Evolutionary conservation across 805 yeast genomes (phyloP), one percentile per base, ranked within the genome.

Genomic region (Yamadazyma paraphyllophila): DNA sequence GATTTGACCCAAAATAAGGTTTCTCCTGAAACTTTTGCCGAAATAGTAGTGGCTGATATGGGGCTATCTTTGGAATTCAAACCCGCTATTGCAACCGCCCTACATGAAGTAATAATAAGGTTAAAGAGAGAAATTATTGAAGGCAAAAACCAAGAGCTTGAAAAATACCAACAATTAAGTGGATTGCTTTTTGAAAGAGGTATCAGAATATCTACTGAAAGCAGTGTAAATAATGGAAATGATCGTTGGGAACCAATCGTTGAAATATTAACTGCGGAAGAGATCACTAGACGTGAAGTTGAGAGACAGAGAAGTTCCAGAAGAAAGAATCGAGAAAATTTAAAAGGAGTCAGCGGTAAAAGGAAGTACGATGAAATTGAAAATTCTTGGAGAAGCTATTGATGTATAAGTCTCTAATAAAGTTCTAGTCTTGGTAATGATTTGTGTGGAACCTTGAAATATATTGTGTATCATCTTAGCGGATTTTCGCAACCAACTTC

Each of bases 231-330:
- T 58, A 81, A 81, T 41, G 76, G 88, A 20, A 96, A 96, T 27
- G 86, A 82, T 31, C 78, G 73, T 35, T 94, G 97, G 95, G 83
- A 84, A 44, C 99, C 99, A 24, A 76, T 81, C 36, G 85, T 92
- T 6, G 98, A 92, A 64, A 80, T 81, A 11, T 74, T 94, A 48
- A 82, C 94, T 1, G 91, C 88, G 44, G 89, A 91, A 80, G 99
- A 94, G 65, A 88, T 94, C 46, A 97, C 92, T 61, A 85, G 85
- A 67, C 78, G 98, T 54, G 98, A 94, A 62, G 89, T 90, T 55
- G 99, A 94, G 66, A 82, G 95, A 59, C 97, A 91, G 56, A 78
- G 98, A 64, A 90, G 87, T 61, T 76, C 89, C 50, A 80, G 99
- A 65, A 81, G 99, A 60, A 74, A 91, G 60, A 92, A 95, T 73